Percentiles rank a stretch among this genome's conserved stretches.
phyloP scores from a whole-genome alignment of 805 yeast genomes.

The Wickerhamiella sergipiensis region DNA sequence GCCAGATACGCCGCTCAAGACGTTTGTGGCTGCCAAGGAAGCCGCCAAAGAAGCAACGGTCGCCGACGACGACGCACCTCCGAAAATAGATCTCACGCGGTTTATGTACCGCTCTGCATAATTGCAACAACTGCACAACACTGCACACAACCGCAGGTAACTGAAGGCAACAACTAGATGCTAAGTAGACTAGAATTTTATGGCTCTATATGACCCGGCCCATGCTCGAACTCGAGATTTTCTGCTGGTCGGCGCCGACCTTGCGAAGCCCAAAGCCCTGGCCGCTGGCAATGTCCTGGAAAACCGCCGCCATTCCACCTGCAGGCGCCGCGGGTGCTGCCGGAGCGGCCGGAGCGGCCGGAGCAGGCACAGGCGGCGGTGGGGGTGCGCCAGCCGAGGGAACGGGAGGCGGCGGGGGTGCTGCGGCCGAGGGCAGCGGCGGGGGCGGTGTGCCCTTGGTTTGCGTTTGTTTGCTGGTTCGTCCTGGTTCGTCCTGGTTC shows the following conservation, averaged over 20 bases:
- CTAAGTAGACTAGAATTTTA: no score
- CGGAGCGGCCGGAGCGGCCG: conserved; percentile 23
- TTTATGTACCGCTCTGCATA: neutral
- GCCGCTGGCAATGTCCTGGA: conserved; percentile 23
- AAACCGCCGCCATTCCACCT: conserved; percentile 20
- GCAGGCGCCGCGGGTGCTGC: conserved; percentile 29
- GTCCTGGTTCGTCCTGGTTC: no score
- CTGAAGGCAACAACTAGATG: no score
- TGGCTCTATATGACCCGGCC: conserved; percentile 20
- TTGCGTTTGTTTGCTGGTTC: no score
- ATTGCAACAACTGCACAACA: no score
- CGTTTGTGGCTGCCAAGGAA: neutral
- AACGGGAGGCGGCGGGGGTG: conserved; percentile 21
- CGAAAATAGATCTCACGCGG: neutral
- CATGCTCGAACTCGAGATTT: conserved; percentile 14
- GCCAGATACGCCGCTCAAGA: neutral
- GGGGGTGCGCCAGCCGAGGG: conserved; percentile 2
- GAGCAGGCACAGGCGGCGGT: conserved; percentile 10
- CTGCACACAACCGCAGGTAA: no score
- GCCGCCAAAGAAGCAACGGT: neutral
- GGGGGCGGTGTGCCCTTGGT: conserved; percentile 14
- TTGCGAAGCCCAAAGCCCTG: conserved; percentile 21
- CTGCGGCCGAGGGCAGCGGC: conserved; percentile 20
- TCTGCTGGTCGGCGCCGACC: conserved; percentile 21
- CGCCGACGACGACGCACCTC: neutral